phyloP scores from a whole-genome alignment of 345 rosid genomes.

The Bruguiera sexangula region DNA sequence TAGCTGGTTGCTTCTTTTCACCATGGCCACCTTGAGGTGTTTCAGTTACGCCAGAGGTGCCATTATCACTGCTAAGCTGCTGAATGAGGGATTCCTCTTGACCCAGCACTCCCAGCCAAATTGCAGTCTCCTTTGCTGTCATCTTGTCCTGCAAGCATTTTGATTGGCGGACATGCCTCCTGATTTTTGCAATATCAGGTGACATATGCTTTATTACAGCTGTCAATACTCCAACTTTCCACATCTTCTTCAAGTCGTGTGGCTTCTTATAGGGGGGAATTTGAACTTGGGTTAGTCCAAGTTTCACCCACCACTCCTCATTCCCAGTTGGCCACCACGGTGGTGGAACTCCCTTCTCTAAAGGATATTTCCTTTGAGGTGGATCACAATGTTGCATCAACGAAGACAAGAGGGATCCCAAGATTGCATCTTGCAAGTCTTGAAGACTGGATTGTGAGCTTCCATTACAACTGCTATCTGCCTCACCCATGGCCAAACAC shows the following conservation, averaged over 20 bases:
- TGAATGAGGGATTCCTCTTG: slow-evolving; percentile 69
- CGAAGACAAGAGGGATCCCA: slow-evolving; percentile 88
- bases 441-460: slow-evolving; percentile 61
- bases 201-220: slow-evolving; percentile 97
- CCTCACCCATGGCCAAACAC: slow-evolving; percentile 55
- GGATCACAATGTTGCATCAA: slow-evolving; percentile 99
- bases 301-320: slow-evolving; percentile 91
- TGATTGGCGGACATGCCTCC: slow-evolving; percentile 85
- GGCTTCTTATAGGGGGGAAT: slow-evolving; percentile 91
- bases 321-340: slow-evolving; percentile 98
- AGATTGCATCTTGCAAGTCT: slow-evolving; percentile 93
- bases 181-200: slow-evolving; percentile 89
- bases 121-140: slow-evolving; percentile 99
- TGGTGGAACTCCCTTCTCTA: slow-evolving; percentile 82
- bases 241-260: slow-evolving; percentile 95
- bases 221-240: slow-evolving; percentile 94
- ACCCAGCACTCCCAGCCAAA: slow-evolving; percentile 90
- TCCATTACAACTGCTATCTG: slow-evolving; percentile 55
- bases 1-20: slow-evolving; percentile 42
- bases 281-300: slow-evolving; percentile 58
- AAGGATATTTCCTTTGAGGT: slow-evolving; percentile 89
- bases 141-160: slow-evolving; percentile 98
- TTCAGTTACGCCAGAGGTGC: slow-evolving; percentile 77
- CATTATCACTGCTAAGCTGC: slow-evolving; percentile 86
- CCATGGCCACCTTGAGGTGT: slow-evolving; percentile 39